A percentile compares a stretch with the other conserved stretches of the same genome.
These are phyloP conservation scores for Trametes pubescens DNA, from an alignment of 1,284 basidiomycete species.

Conservation along the genomic window DNA sequence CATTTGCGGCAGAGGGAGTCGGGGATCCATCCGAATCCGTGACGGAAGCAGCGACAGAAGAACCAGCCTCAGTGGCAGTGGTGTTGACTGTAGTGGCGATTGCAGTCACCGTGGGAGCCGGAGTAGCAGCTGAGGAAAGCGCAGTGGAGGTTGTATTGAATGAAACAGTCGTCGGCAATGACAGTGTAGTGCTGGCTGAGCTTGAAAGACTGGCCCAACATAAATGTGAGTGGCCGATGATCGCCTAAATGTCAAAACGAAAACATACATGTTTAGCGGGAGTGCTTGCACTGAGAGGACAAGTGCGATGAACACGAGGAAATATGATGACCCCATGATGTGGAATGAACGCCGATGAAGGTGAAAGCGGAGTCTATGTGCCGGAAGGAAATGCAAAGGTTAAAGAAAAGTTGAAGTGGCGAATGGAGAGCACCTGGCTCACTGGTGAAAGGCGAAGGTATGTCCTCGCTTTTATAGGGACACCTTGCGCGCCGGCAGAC, in stretches of 20 bases:
- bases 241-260: background rate
- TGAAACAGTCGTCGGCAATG: background rate
- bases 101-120: constrained; percentile 1
- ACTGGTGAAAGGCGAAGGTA: background rate
- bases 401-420: background rate
- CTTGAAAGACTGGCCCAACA: background rate
- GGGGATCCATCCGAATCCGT: too few relatives aligned
- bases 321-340: constrained; percentile 7
- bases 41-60: background rate
- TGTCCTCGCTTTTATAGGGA: constrained; percentile 1
- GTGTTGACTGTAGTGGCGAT: background rate
- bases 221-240: background rate
- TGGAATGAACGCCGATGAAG: background rate
- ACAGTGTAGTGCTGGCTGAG: background rate
- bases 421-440: constrained; percentile 34
- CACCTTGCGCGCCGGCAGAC: too few relatives aligned
- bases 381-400: background rate
- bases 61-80: background rate
- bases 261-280: constrained; percentile 21
- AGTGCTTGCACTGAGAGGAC: constrained; percentile 13
- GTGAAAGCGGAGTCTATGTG: background rate
- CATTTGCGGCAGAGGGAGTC: background rate
- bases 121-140: background rate
- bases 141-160: background rate
- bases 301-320: constrained; percentile 8